Evolutionary conservation across 257 asterid genomes (phyloP), one percentile per base, ranked within the genome.

Genomic region (Cordia subcordata): DNA sequence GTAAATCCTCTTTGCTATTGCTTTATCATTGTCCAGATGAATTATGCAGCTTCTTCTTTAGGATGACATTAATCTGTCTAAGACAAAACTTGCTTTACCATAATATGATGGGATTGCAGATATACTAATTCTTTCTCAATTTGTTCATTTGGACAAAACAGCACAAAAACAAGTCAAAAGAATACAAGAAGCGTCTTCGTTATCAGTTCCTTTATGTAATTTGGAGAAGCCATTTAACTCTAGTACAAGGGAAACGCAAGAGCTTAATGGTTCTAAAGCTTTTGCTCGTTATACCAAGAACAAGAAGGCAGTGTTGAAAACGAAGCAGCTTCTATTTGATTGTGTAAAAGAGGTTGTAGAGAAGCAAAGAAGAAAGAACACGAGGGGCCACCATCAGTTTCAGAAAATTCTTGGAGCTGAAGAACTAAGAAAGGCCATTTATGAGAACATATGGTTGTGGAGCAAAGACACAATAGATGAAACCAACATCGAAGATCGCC

Each of bases 381-480:
- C 14, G 10, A 22, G 64, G 63, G 49, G 60, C 22, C 61, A 66
- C 22, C 61, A 66, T 47, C 73, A 71, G 19, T 58, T 67, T 53
- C 85, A 75, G 66, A 74, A 55, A 62, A 77, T 81, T 1, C 54
- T 81, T 68, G 94, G 82, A 53, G 67, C 85, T 12, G 94, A 90
- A 21, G 76, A 87, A 69, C 76, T 87, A 0, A 77, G 95, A 92
- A 82, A 81, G 56, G 72, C 52, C 37, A 75, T 85, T 0, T 80
- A 84, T 47, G 84, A 85, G 56, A 73, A 83, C 67, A 75, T 85
- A 49, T 78, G 88, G 84, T 11, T 23, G 11, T 90, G 95, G 93
- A 90, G 97, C 77, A 71, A 75, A 68, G 70, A 85, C 8, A 55
- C 95, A 9, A 67, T 81, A 8, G 68, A 82, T 63, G 88, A 77